Evolutionary conservation across 768 basidiomycete species (phyloP), one percentile per base, ranked within the genome.

Genomic region (Melanogaster broomeanus): DNA sequence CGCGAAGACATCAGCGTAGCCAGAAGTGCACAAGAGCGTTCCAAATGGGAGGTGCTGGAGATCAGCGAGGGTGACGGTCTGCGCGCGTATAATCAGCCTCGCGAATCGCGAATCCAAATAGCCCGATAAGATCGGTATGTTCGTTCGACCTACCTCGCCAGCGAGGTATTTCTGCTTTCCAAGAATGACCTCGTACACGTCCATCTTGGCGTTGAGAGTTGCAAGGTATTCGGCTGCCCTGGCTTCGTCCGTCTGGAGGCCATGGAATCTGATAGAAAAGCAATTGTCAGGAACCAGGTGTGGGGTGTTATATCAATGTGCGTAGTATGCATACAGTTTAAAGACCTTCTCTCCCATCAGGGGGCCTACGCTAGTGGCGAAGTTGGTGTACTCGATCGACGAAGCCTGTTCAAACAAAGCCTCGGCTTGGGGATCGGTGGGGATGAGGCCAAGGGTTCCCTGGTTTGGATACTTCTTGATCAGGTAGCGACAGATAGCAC

Each of bases 11-110:
- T 72, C 50, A 10, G 68, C 58, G 37, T 57, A 52, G 1, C 71
- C 73, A 1, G 55, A 50, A 1, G 8, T 16, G 18, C 37, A 49
- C 24, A 76, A 57, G 40, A 62, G 24, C n/a, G 40, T 46, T 19
- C 74, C 78, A 43, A 75, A 77, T 0, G 83, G 76, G 28, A 85
- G 61, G 62, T 84, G 83, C n/a, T n/a, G n/a, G n/a, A n/a, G n/a
- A n/a, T n/a, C n/a, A n/a, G n/a, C n/a, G n/a, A n/a, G n/a, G n/a
- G n/a, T n/a, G n/a, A n/a, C n/a, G n/a, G n/a, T n/a, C n/a, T n/a
- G n/a, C n/a, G n/a, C n/a, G n/a, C n/a, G n/a, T n/a, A n/a, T n/a
- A n/a, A n/a, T n/a, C n/a, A n/a, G n/a, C n/a, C n/a, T n/a, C n/a
- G n/a, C n/a, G n/a, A n/a, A n/a, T n/a, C n/a, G n/a, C n/a, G n/a